Percentiles rank a stretch among this genome's conserved stretches.
Evolutionary conservation across 257 asterid species (phyloP).

Genomic region (Solanum clarkiae): DNA sequence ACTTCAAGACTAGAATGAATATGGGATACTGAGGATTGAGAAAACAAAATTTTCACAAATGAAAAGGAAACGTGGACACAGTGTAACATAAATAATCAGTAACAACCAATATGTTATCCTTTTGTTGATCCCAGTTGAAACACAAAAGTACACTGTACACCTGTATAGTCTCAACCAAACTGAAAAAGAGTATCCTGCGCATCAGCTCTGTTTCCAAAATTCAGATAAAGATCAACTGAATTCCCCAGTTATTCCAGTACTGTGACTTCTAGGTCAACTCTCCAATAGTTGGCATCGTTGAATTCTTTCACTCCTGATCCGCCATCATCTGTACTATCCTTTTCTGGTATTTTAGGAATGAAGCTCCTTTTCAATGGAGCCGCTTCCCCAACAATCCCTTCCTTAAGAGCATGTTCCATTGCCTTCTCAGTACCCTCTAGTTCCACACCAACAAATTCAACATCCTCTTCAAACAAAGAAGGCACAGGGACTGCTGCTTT

Average conservation of each 20-base stretch:
- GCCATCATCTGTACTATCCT: slow-evolving; percentile 43
- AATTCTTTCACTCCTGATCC: slow-evolving; percentile 56
- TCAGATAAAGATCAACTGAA: background rate
- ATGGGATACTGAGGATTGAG: background rate
- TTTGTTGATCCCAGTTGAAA: slow-evolving; percentile 6
- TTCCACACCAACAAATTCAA: slow-evolving; percentile 91
- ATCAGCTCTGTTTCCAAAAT: background rate
- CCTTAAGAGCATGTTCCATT: slow-evolving; percentile 87
- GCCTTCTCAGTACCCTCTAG: slow-evolving; percentile 66
- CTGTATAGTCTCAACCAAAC: slow-evolving; percentile 1
- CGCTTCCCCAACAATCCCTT: slow-evolving; percentile 91
- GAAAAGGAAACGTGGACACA: background rate
- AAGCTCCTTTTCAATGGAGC: slow-evolving; percentile 53
- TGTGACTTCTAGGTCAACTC: slow-evolving; percentile 78
- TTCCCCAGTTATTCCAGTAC: slow-evolving; percentile 37
- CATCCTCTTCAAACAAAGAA: slow-evolving; percentile 88
- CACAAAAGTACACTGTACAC: slow-evolving; percentile 26
- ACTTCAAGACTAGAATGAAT: background rate
- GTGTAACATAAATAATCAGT: slow-evolving; percentile 14
- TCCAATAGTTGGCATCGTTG: slow-evolving; percentile 81
- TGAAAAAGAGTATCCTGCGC: background rate
- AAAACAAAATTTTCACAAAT: background rate
- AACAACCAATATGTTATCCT: slow-evolving; percentile 12
- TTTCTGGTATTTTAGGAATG: slow-evolving; percentile 32
- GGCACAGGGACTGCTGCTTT: slow-evolving; percentile 39